Percentiles rank a stretch among this genome's conserved stretches.
phyloP scores from a whole-genome alignment of 148 eudicot genomes.

The Amaranthus hypochondriacus region DNA sequence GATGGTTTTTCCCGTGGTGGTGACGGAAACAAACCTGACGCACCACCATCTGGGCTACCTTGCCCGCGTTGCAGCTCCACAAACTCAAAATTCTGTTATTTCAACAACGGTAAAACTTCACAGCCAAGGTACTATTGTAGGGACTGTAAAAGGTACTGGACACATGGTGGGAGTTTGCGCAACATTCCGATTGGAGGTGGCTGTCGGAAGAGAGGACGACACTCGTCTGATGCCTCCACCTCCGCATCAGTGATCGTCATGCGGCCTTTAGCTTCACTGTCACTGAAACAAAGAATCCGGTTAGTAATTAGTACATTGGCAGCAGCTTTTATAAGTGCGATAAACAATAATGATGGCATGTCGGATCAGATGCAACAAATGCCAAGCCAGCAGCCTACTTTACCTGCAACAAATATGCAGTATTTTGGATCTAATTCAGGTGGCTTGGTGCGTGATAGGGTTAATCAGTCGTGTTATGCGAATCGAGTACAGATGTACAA shows the following conservation, averaged over 20 bases:
- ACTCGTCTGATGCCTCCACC: conserved; percentile 12
- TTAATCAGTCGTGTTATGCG: no score
- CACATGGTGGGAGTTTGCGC: conserved; percentile 48
- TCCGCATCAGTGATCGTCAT: not conserved
- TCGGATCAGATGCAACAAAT: no score
- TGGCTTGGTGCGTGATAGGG: no score
- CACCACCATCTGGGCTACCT: conserved; percentile 24
- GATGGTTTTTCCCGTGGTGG: conserved; percentile 15
- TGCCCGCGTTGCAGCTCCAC: conserved; percentile 45
- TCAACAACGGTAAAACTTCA: conserved; percentile 38
- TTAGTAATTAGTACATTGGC: not conserved
- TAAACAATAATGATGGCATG: no score
- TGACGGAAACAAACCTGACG: conserved; percentile 15
- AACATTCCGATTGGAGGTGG: conserved; percentile 50
- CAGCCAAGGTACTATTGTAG: conserved; percentile 50
- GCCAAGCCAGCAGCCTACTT: no score
- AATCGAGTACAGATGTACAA: no score
- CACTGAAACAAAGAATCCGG: not conserved
- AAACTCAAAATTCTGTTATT: conserved; percentile 51
- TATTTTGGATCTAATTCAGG: no score
- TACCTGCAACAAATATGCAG: no score
- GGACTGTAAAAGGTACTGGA: conserved; percentile 47
- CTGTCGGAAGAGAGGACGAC: conserved; percentile 38
- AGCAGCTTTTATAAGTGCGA: not conserved
- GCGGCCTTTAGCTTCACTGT: not conserved